Evolutionary conservation across 805 yeast species (phyloP), one percentile per base, ranked within the genome.

Genomic region (Metschnikowia gelsemii): DNA sequence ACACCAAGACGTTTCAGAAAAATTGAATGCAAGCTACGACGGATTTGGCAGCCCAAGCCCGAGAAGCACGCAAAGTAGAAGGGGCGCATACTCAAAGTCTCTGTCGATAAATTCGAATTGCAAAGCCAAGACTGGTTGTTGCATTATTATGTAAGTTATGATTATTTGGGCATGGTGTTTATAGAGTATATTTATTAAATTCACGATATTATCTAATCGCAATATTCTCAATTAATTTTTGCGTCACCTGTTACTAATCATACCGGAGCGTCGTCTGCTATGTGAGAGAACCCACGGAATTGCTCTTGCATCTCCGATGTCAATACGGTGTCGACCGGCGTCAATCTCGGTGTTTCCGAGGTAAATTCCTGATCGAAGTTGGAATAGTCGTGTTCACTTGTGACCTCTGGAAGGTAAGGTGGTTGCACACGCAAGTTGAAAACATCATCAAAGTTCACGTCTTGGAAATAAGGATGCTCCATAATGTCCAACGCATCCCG

Each of bases 311-410:
- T 84, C 20, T 82, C 79, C 2, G 93, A 79, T 11, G 93, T 84
- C 56, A 93, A 72, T 5, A 86, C 82, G 22, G 96, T 84, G 46
- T 88, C 91, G 35, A 93, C 90, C 2, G 99, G 99, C 1, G 99
- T 93, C 63, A 91, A 74, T 37, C 95, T 83, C 25, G 98, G 96
- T 25, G 93, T 84, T 57, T 93, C 97, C 0, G 89, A 79, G 0
- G 99, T 93, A 60, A 93, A 93, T 61, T 89, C 96, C 55, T 83
- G 85, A 66, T 93, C 99, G 59, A 93, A 93, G 68, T 88, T 88
- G 2, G 93, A 78, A 33, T 90, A 89, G 63, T 90, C 98, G 43
- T 90, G 89, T 37, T 91, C 95, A 35, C 88, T 82, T 40, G 79
- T 80, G 38, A 93, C 76, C 52, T 86, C 89, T 1, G 99, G 99